Evolutionary conservation across 2,329 filamentous ascomycete species (phyloP).

Genomic region (Chalaropsis thielavioides): DNA sequence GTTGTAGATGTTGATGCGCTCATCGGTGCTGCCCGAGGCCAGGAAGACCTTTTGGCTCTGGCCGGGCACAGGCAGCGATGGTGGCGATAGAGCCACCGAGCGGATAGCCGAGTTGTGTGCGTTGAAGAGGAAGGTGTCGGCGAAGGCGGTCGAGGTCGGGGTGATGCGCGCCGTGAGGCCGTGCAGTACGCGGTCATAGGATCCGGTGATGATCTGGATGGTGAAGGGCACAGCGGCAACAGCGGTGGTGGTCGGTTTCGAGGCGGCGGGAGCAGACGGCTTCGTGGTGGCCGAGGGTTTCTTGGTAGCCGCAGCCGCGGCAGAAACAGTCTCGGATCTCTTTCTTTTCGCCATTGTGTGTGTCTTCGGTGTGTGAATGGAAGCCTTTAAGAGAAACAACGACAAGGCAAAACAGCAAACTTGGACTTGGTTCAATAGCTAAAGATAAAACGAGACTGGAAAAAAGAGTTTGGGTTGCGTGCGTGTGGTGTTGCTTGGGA

Average conservation of each 20-base stretch:
- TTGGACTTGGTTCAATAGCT: background rate
- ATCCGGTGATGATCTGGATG: conserved; percentile 84
- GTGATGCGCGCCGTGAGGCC: conserved; percentile 65
- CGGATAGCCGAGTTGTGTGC: conserved; percentile 83
- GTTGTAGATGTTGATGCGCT: conserved; percentile 88
- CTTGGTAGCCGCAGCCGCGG: conserved; percentile 23
- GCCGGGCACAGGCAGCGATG: conserved; percentile 45
- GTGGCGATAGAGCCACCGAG: conserved; percentile 71
- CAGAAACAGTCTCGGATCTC: conserved; percentile 27
- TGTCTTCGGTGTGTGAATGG: background rate
- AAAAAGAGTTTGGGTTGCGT: background rate
- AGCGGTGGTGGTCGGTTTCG: background rate
- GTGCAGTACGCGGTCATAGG: conserved; percentile 86
- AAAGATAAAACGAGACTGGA: background rate
- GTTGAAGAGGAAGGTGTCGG: conserved; percentile 90
- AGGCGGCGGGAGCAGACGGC: conserved; percentile 4
- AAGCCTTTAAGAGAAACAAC: background rate
- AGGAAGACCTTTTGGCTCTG: conserved; percentile 73
- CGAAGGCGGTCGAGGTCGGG: conserved; percentile 45
- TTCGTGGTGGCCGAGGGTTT: conserved; percentile 20
- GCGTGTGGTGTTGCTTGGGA: background rate
- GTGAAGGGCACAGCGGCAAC: conserved; percentile 31
- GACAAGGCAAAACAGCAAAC: background rate
- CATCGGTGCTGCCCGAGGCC: conserved; percentile 82
- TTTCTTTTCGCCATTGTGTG: conserved; percentile 35